Base-by-base conservation (phyloP, 345 rosid species). In the Aquilaria malaccensis region DNA sequence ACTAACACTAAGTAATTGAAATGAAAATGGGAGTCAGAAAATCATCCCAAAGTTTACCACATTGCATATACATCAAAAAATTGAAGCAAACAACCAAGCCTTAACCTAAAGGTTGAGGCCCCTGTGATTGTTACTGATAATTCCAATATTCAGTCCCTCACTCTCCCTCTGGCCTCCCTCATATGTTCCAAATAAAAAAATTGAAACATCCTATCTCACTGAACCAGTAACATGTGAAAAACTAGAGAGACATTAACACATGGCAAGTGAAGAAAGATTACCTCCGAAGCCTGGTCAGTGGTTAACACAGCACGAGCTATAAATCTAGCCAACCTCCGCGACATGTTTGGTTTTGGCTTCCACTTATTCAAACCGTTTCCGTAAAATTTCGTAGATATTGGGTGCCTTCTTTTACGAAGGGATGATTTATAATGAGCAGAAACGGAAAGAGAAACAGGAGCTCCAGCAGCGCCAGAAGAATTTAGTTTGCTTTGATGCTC, bases 261-360 rank as follows among this genome's bases (percentile, higher is more conserved):
- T 33, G 22, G 45, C 55, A 55, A 30, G 60, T 10, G 29, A 32
- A 54, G 55, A 9, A 37, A 2, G 43, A 5, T 50, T 68, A 90
- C 97, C 96, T 85, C 80, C 33, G 87, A 80, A 63, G 92, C 63
- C 3, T 92, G 80, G 76, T 82, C 95, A 79, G 78, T 76, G 10
- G 93, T 77, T 72, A 94, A 80, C 11, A 86, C 85, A 54, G 99
- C 91, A 37, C 76, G 80, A 33, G 97, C 79, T 50, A 72, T 56
- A 61, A 81, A 62, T 0, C 75, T 56, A 62, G 70, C 66, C 46
- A 77, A 33, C 41, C 68, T 81, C 62, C 66, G 73, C 13, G 60
- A 61, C 67, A 70, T 64, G 52, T 65, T 55, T 29, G 70, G 49
- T 48, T 72, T 76, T 22, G 72, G 67, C 64, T 70, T 77, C 59